A percentile compares a stretch with the other conserved stretches of the same genome.
phyloP scores from a whole-genome alignment of 1,139 yeast genomes.

The Sugiyamaella xylanicola region DNA sequence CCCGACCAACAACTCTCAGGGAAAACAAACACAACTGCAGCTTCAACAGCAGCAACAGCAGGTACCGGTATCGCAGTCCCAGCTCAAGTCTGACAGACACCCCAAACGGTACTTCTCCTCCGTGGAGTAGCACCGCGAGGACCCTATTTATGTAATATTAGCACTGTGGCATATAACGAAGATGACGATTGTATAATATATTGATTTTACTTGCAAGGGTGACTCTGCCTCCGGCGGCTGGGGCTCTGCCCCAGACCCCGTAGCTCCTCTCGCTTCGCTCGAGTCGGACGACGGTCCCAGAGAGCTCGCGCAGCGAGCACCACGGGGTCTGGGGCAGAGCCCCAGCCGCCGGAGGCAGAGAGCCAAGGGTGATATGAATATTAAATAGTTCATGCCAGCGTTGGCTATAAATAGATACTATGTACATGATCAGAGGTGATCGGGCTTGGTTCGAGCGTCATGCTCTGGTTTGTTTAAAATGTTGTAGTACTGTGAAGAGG shows the following conservation, averaged over 20 bases:
- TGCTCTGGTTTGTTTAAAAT: constrained; percentile 12
- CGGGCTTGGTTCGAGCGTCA: neutral
- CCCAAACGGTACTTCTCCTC: constrained; percentile 50
- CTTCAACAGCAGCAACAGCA: constrained; percentile 9
- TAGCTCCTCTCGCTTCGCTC: neutral
- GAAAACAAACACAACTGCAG: constrained; percentile 18
- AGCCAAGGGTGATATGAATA: neutral
- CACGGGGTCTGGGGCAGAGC: neutral
- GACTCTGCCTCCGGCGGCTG: neutral
- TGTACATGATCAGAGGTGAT: constrained; percentile 9
- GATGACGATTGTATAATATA: constrained; percentile 13
- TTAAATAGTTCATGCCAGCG: neutral
- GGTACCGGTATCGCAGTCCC: constrained; percentile 4
- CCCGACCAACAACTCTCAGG: constrained; percentile 28
- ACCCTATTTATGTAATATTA: constrained; percentile 8
- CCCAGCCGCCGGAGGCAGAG: neutral
- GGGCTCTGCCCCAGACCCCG: neutral
- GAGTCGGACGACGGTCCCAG: too few relatives aligned
- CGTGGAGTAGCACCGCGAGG: constrained; percentile 36
- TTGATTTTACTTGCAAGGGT: neutral
- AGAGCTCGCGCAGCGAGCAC: too few relatives aligned
- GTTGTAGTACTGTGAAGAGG: constrained; percentile 12
- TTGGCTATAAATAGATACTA: constrained; percentile 2
- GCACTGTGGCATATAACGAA: constrained; percentile 11
- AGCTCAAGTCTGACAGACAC: constrained; percentile 14